phyloP scores from a whole-genome alignment of 2,329 filamentous ascomycete genomes.

The Xylariomycetidae sp. region DNA sequence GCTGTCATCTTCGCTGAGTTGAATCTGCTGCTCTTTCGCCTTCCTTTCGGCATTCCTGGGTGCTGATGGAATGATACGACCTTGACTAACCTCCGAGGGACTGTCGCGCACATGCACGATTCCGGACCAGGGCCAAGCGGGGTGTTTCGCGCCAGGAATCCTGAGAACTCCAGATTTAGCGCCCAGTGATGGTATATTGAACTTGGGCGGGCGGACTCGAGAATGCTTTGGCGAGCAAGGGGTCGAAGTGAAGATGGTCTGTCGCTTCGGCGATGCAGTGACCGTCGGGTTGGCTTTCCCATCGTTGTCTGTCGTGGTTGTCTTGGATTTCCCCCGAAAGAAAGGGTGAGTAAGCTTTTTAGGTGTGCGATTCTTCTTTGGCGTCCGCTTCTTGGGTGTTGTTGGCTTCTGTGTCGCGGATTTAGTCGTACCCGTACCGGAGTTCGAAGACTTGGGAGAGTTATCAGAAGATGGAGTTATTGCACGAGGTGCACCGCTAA shows the following conservation, averaged over 20 bases:
- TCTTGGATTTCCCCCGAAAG: conserved; percentile 50
- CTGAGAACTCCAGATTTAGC: conserved; percentile 43
- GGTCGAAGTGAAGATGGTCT: conserved; percentile 44
- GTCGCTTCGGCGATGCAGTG: conserved; percentile 27
- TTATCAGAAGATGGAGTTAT: neutral
- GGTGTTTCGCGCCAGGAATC: conserved; percentile 58
- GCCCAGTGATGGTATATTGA: conserved; percentile 37
- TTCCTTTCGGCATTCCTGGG: no score
- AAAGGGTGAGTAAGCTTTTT: conserved; percentile 49
- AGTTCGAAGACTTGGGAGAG: neutral
- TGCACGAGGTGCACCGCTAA: conserved; percentile 30
- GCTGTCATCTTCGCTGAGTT: conserved; percentile 35
- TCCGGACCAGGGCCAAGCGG: conserved; percentile 65
- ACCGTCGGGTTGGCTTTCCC: conserved; percentile 21
- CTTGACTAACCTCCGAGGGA: no score
- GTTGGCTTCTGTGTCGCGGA: neutral
- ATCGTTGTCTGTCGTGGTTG: conserved; percentile 13
- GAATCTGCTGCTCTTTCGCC: conserved; percentile 42
- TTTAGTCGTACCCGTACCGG: neutral
- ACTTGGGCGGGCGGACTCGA: conserved; percentile 24
- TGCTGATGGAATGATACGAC: no score
- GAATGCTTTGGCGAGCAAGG: conserved; percentile 44
- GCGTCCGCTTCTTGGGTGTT: conserved; percentile 9
- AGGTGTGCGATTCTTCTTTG: conserved; percentile 15
- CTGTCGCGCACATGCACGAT: conserved; percentile 57